phyloP scores from a whole-genome alignment of 2,329 filamentous ascomycete genomes.

The Microdochium paspali region DNA sequence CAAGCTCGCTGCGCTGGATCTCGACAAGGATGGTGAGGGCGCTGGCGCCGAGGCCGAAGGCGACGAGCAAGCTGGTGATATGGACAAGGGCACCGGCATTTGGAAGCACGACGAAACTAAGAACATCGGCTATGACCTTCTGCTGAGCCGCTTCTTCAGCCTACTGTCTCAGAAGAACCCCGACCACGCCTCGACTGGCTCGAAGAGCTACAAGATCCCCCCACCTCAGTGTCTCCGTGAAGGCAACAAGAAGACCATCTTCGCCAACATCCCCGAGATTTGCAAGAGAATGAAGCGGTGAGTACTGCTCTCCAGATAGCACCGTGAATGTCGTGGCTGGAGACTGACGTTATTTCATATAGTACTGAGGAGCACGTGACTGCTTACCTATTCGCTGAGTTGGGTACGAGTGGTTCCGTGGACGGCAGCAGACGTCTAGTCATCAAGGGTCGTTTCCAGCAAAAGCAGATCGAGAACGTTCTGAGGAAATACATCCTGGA shows the following conservation, averaged over 20 bases:
- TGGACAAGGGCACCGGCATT: slow-evolving; percentile 81
- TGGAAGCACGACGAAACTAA: slow-evolving; percentile 76
- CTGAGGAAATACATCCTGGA: slow-evolving; percentile 74
- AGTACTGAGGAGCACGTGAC: slow-evolving; percentile 6
- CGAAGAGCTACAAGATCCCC: slow-evolving; percentile 97
- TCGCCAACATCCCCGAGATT: slow-evolving; percentile 97
- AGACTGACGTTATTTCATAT: not conserved
- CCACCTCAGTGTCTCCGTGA: slow-evolving; percentile 97
- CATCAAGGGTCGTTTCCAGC: slow-evolving; percentile 99
- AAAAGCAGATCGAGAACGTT: slow-evolving; percentile 98
- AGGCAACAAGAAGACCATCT: slow-evolving; percentile 99
- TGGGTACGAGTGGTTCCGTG: slow-evolving; percentile 94
- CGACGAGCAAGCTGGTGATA: slow-evolving; percentile 61
- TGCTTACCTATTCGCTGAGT: slow-evolving; percentile 62
- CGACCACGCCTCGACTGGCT: slow-evolving; percentile 79
- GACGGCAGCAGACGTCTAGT: slow-evolving; percentile 88
- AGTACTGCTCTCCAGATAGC: not conserved
- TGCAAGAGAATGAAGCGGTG: slow-evolving; percentile 96
- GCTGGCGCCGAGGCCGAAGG: slow-evolving; percentile 34
- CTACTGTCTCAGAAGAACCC: slow-evolving; percentile 94
- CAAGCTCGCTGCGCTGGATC: slow-evolving; percentile 52
- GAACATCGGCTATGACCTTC: slow-evolving; percentile 72
- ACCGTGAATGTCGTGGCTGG: too few relatives aligned
- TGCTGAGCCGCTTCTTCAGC: slow-evolving; percentile 88
- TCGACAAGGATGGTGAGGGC: slow-evolving; percentile 52